phyloP scores from a whole-genome alignment of 495 filamentous ascomycete species.

The Hyaloscypha hepaticicola region DNA sequence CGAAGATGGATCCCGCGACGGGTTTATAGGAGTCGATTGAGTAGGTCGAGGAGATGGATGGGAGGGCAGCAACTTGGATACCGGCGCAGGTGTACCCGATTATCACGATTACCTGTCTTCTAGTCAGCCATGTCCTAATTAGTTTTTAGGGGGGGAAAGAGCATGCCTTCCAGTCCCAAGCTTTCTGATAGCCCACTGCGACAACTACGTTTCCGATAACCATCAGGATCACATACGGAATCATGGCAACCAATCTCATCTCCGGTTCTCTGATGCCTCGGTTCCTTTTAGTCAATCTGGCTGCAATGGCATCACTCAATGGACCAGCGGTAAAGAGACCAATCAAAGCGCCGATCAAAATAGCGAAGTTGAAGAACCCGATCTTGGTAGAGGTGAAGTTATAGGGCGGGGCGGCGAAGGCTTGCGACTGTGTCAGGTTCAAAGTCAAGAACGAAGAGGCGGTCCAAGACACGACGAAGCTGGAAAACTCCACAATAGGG shows the following conservation, averaged over 20 bases:
- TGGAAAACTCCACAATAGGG: conserved; percentile 62
- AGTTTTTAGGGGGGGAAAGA: too few relatives aligned
- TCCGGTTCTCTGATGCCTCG: conserved; percentile 54
- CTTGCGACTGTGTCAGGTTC: conserved; percentile 62
- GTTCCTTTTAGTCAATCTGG: conserved; percentile 51
- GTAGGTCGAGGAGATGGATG: conserved; percentile 52
- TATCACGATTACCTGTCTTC: conserved; percentile 40
- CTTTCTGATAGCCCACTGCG: conserved; percentile 57
- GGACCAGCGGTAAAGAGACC: conserved; percentile 50
- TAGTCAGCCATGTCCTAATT: conserved; percentile 26
- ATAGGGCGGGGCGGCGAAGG: conserved; percentile 61
- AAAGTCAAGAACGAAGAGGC: conserved; percentile 58
- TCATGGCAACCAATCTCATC: conserved; percentile 54
- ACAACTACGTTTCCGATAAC: conserved; percentile 60
- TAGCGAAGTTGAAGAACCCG: conserved; percentile 47
- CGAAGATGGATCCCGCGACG: conserved; percentile 51
- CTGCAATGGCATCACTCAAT: conserved; percentile 50
- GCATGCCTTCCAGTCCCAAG: conserved; percentile 55
- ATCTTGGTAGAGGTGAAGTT: conserved; percentile 44
- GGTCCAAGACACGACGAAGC: conserved; percentile 63
- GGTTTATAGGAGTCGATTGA: conserved; percentile 56
- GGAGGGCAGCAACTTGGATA: conserved; percentile 57
- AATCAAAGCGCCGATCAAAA: conserved; percentile 48
- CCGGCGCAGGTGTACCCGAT: conserved; percentile 48
- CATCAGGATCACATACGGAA: conserved; percentile 59